Conservation (phyloP, 2,329 filamentous ascomycete genomes). For the Berkeleyomyces basicola region DNA sequence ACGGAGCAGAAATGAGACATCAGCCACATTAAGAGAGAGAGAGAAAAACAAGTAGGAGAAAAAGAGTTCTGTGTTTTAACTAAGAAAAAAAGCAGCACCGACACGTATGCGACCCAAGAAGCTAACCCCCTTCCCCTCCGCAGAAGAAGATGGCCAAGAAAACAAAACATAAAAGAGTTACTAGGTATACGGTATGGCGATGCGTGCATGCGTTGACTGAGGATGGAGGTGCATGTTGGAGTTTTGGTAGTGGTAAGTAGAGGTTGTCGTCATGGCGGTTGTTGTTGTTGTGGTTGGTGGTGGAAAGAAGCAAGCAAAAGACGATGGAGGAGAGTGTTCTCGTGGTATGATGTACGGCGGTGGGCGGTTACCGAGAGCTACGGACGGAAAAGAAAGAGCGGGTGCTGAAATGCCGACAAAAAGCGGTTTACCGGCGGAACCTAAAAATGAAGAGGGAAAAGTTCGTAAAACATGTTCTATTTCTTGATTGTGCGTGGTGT, state of each 20-base stretch:
- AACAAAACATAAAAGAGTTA: not conserved
- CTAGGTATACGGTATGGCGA: not conserved
- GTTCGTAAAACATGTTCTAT: slow-evolving; percentile 52
- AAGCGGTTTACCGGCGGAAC: slow-evolving; percentile 69
- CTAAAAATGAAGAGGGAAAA: slow-evolving; percentile 50
- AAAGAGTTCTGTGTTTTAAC: slow-evolving; percentile 5
- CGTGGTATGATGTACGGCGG: not conserved
- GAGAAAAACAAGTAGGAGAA: not conserved
- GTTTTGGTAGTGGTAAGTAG: not conserved
- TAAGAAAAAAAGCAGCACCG: not conserved
- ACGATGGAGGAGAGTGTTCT: not conserved
- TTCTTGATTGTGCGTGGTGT: slow-evolving; percentile 22
- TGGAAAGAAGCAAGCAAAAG: not conserved
- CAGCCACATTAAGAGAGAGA: slow-evolving; percentile 11
- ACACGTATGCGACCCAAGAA: slow-evolving; percentile 4
- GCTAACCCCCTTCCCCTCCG: not conserved
- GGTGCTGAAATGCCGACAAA: not conserved
- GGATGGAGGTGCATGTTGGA: not conserved
- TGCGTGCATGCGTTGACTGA: not conserved
- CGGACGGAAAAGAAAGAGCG: not conserved
- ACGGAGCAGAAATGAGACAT: slow-evolving; percentile 1
- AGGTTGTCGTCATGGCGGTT: not conserved
- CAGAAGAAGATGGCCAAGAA: not conserved
- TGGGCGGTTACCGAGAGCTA: not conserved
- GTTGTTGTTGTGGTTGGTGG: not conserved